Evolutionary conservation across 805 yeast genomes (phyloP), one percentile per base, ranked within the genome.

Genomic region (Saccharomycopsis olivae): DNA sequence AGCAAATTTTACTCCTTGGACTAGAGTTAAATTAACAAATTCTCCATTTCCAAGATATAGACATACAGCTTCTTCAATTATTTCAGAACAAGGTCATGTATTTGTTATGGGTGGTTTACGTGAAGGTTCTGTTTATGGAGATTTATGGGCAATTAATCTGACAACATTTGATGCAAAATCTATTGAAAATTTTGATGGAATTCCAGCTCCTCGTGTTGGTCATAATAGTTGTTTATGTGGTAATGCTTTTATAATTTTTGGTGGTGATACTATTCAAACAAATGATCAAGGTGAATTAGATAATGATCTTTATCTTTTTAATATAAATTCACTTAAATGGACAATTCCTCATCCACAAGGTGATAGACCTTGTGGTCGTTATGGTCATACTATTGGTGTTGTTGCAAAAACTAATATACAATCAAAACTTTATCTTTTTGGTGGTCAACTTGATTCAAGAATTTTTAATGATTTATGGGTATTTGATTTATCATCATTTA

Each of bases 181-280:
- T 51, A 68, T 79, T 36, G 84, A 81, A 44, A 83, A 82, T 45
- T 73, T 75, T 37, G 85, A 79, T 46, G 77, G 82, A 37, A 74
- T 85, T 14, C 96, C 96, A 2, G 89, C 95, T 15, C 96, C 97
- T 25, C 76, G 98, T 52, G 96, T 89, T 5, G 97, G 97, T 3
- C 99, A 92, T 60, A 85, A 95, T 4, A 71, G 94, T 1, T 82
- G 88, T 8, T 67, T 89, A 25, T 79, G 94, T 46, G 98, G 97
- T 11, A 89, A 88, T 54, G 97, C 97, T 1, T 92, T 80, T 53
- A 87, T 92, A 33, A 75, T 92, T 11, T 89, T 85, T 60, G 98
- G 97, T 27, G 99, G 99, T 53, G 98, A 92, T 56, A 92, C 97
- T 1, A 82, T 78, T 29, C 71, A 72, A 49, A 79, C 87, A 27